A percentile compares a stretch with the other conserved stretches of the same genome.
phyloP scores from a whole-genome alignment of 2,329 filamentous ascomycete species.

The Gnomoniopsis sp. region DNA sequence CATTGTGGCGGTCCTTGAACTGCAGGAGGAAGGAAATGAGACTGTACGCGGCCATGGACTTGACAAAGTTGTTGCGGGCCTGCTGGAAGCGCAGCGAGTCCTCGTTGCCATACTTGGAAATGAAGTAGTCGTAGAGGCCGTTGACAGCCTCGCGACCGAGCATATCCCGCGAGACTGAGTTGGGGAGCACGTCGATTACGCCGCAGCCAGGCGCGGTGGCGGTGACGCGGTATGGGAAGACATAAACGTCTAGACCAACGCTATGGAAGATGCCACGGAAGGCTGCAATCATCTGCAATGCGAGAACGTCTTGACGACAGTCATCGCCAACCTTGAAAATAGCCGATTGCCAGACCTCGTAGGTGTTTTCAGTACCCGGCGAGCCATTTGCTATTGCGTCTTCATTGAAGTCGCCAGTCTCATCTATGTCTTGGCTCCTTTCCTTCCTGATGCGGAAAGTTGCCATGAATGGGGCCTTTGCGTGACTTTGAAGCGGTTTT shows the following conservation, averaged over 20 bases:
- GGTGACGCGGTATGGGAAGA: constrained; percentile 95
- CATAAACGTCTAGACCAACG: constrained; percentile 92
- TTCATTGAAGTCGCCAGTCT: constrained; percentile 49
- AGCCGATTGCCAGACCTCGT: constrained; percentile 98
- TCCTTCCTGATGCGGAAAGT: constrained; percentile 95
- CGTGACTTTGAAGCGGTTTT: constrained; percentile 95
- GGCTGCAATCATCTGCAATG: constrained; percentile 94
- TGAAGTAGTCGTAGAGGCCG: constrained; percentile 96
- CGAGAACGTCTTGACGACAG: constrained; percentile 93
- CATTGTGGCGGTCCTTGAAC: constrained; percentile 99
- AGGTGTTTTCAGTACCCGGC: constrained; percentile 48
- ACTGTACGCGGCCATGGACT: constrained; percentile 98
- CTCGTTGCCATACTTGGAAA: constrained; percentile 95
- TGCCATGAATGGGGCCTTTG: constrained; percentile 98
- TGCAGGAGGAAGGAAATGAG: constrained; percentile 95
- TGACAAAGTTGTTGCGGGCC: constrained; percentile 95
- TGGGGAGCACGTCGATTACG: constrained; percentile 96
- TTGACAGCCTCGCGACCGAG: constrained; percentile 97
- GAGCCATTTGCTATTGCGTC: constrained; percentile 39
- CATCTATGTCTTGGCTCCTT: constrained; percentile 47
- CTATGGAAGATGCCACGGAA: constrained; percentile 97
- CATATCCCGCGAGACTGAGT: constrained; percentile 98
- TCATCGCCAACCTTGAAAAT: constrained; percentile 99
- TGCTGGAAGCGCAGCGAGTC: constrained; percentile 93
- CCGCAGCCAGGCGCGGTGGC: constrained; percentile 96